Evolutionary conservation across 1,284 basidiomycete genomes (phyloP), one percentile per base, ranked within the genome.

Genomic region (Tilletia horrida): DNA sequence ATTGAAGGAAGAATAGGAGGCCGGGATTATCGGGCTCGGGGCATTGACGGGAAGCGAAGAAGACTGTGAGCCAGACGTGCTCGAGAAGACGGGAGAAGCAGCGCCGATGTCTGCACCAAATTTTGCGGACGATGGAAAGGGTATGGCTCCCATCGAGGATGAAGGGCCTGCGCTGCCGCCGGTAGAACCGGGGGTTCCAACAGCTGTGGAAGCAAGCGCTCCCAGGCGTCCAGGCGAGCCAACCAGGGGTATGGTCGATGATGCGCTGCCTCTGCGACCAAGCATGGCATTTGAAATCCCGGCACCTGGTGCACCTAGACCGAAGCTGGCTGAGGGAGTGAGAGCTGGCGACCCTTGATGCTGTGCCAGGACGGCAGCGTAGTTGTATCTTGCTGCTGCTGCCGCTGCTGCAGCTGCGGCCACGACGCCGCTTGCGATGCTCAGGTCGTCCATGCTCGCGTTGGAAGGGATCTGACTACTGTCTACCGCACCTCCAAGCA

Each of bases 361-460:
- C 29, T 48, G 45, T 6, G 55, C 55, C 14, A 59, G 31, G 1
- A 40, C 55, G 14, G 55, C 55, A 1, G 55, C 55, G 2, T 35
- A 59, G 31, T 59, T 59, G 27, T 59, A 59, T 27, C 55, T 25
- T 29, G 55, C 55, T 4, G 55, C 55, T 8, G 27, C 55, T 13
- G 55, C 55, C 29, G 50, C 50, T 18, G 55, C 55, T n/a, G 55
- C 55, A 6, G 27, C 55, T 13, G 27, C 55, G 13, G n/a, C 55
- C 55, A 29, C 55, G 25, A 29, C 55, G 14, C 55, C 55, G 27
- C 55, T 59, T 21, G 55, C 55, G 13, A 59, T 59, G 14, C 55
- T 59, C 27, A 59, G 55, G 3, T 59, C 55, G 55, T 59, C 55
- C 55, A 59, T 59, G 27, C 55, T 59, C 13, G 55, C 55, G 16